A percentile compares a stretch with the other conserved stretches of the same genome.
These are phyloP conservation scores for Serendipita sp. DNA, from an alignment of 768 basidiomycete genomes.

Conservation along the genomic window DNA sequence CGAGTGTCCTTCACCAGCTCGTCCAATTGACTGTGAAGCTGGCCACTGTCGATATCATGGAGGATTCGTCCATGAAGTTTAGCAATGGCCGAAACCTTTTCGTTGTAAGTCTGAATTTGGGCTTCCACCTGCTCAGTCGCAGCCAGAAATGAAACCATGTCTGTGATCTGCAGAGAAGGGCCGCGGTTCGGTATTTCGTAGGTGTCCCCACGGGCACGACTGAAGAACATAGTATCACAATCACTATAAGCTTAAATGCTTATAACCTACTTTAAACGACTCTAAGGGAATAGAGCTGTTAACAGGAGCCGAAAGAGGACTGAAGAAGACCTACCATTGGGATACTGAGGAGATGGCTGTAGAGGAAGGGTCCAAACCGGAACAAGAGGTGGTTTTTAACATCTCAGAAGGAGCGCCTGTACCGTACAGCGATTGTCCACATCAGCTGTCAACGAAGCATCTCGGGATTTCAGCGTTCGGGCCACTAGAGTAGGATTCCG, in stretches of 20 bases:
- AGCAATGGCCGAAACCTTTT: slow-evolving; percentile 14
- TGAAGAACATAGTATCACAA: no score
- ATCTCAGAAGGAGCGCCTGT: no score
- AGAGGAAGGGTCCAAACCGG: no score
- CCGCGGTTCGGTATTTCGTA: no score
- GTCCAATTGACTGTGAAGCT: slow-evolving; percentile 28
- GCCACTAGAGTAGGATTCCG: no score
- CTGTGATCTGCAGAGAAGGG: slow-evolving; percentile 8
- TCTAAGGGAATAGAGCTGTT: background rate
- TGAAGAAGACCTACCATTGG: background rate
- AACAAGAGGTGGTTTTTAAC: no score
- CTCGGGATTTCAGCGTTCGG: no score
- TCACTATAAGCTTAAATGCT: no score
- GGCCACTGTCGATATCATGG: slow-evolving; percentile 17
- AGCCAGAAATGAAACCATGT: background rate
- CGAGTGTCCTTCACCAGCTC: slow-evolving; percentile 45
- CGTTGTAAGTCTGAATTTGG: background rate
- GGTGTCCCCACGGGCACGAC: no score
- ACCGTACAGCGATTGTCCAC: no score
- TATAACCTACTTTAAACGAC: background rate
- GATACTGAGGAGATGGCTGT: no score
- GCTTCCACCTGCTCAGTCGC: background rate
- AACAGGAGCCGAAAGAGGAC: background rate
- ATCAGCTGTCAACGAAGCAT: no score
- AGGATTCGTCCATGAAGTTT: slow-evolving; percentile 19